phyloP scores from a whole-genome alignment of 1,139 yeast genomes.

The Sugiyamaella xylanicola region DNA sequence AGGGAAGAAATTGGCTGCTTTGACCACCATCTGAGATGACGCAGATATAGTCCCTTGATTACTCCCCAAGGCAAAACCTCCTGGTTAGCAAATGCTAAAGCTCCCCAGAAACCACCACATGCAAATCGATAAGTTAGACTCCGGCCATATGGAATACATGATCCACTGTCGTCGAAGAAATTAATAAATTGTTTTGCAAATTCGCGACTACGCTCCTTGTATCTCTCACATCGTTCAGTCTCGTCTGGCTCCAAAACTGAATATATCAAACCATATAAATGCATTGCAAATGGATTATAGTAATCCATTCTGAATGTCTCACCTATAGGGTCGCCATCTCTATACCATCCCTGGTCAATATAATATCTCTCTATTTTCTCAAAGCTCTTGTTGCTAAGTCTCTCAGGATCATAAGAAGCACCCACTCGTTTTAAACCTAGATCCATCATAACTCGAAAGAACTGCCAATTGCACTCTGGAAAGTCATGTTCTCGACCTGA shows the following conservation, averaged over 20 bases:
- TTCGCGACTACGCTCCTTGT: conserved; percentile 31
- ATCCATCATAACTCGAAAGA: conserved; percentile 39
- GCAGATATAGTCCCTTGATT: conserved; percentile 37
- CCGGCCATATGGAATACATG: conserved; percentile 40
- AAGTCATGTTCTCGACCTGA: conserved; percentile 30
- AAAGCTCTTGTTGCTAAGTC: conserved; percentile 29
- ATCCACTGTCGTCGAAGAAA: conserved; percentile 38
- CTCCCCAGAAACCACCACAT: conserved; percentile 40
- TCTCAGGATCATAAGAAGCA: conserved; percentile 24
- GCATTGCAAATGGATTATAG: conserved; percentile 42
- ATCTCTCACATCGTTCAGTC: conserved; percentile 27
- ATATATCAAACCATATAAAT: conserved; percentile 38
- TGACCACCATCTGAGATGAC: conserved; percentile 41
- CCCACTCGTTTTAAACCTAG: conserved; percentile 38
- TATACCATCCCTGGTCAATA: conserved; percentile 41
- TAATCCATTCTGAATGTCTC: conserved; percentile 35
- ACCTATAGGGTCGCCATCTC: conserved; percentile 35
- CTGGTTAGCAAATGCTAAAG: conserved; percentile 33
- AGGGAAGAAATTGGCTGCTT: conserved; percentile 35
- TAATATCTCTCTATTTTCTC: conserved; percentile 36
- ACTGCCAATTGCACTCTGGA: conserved; percentile 38
- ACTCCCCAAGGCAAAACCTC: conserved; percentile 35
- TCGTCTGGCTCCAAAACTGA: conserved; percentile 28
- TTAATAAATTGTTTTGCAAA: conserved; percentile 36
- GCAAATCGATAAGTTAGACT: conserved; percentile 41